Evolutionary conservation across 2,329 filamentous ascomycete species (phyloP).

Genomic region (Hysterium pulicare): DNA sequence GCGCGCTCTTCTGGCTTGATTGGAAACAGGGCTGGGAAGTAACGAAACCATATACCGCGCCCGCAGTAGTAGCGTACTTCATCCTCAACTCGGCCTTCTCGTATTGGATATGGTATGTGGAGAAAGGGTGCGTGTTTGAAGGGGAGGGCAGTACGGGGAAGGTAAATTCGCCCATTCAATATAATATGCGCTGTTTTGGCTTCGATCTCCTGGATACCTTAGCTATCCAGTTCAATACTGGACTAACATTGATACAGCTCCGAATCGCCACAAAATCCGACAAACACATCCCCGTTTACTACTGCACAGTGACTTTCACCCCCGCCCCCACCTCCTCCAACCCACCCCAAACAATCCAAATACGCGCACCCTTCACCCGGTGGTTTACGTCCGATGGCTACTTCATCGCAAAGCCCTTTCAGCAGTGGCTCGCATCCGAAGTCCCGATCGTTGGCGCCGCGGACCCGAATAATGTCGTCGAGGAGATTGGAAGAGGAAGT

Average conservation of each 20-base stretch:
- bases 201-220: too few species aligned
- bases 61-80: conserved; percentile 76
- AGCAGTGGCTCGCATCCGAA: conserved; percentile 69
- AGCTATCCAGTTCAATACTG: too few species aligned
- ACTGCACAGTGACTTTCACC: conserved; percentile 62
- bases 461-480: conserved; percentile 55
- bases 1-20: conserved; percentile 84
- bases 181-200: too few species aligned
- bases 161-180: conserved; percentile 46
- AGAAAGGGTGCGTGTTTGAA: conserved; percentile 77
- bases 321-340: conserved; percentile 28
- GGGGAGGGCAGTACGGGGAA: conserved; percentile 67
- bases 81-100: conserved; percentile 74
- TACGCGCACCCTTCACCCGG: conserved; percentile 64
- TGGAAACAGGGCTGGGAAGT: conserved; percentile 85
- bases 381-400: conserved; percentile 74
- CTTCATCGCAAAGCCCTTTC: conserved; percentile 73
- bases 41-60: conserved; percentile 77
- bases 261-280: conserved; percentile 68
- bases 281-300: conserved; percentile 80
- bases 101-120: conserved; percentile 79
- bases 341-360: conserved; percentile 45
- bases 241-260: conserved; percentile 56
- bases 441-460: conserved; percentile 63
- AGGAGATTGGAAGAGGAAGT: conserved; percentile 41